phyloP scores from a whole-genome alignment of 2,329 filamentous ascomycete species.

The Thielaviopsis ethacetica region DNA sequence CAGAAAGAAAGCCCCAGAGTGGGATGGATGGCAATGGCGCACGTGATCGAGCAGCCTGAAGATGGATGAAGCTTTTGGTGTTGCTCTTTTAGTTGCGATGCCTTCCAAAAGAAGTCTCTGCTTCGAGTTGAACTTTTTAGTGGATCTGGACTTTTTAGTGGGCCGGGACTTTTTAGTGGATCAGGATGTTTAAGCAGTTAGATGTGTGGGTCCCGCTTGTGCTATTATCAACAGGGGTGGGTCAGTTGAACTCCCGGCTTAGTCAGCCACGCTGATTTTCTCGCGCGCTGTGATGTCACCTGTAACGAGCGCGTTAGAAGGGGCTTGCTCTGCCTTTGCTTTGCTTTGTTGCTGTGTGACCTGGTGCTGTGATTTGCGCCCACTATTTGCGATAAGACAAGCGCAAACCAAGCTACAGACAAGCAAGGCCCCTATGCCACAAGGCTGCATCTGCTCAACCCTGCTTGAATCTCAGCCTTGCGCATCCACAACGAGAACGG shows the following conservation, averaged over 20 bases:
- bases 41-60: neutral
- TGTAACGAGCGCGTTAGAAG: neutral
- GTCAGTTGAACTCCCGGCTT: neutral
- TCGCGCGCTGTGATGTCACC: neutral
- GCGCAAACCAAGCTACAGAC: neutral
- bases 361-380: no score
- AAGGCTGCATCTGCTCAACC: neutral
- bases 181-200: neutral
- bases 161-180: neutral
- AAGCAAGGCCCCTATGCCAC: neutral
- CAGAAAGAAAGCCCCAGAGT: neutral
- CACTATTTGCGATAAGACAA: no score
- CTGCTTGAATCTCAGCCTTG: neutral
- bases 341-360: no score
- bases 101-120: constrained; percentile 1
- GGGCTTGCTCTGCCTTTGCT: no score
- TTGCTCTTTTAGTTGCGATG: neutral
- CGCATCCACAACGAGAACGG: neutral
- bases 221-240: neutral
- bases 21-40: neutral
- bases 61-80: neutral
- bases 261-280: neutral
- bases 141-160: neutral
- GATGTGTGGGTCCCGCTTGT: neutral
- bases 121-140: constrained; percentile 7